Evolutionary conservation across 306 rosid species (phyloP).

Genomic region (Albizia julibrissin): DNA sequence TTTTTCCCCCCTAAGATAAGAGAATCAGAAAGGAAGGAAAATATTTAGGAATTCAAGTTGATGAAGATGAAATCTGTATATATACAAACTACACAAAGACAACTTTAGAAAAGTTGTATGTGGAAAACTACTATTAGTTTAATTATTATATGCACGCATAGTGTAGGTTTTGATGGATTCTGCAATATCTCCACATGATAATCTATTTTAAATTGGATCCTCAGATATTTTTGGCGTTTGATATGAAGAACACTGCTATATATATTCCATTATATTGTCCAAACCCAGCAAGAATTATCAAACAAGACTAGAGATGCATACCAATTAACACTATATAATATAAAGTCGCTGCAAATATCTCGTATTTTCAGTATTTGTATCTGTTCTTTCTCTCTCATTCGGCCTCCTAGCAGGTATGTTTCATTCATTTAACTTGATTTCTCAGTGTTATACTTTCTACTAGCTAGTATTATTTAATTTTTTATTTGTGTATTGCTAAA

Average conservation of each 20-base stretch:
- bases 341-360: no score
- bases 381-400: no score
- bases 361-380: no score
- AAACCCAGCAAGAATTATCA: not conserved
- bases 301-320: not conserved
- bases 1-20: not conserved
- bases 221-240: conserved; percentile 3
- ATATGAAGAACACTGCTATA: not conserved
- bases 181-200: conserved; percentile 34
- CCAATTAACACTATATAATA: no score
- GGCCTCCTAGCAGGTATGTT: not conserved
- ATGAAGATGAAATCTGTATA: conserved; percentile 2
- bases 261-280: conserved; percentile 21
- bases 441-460: no score
- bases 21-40: not conserved
- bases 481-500: not conserved
- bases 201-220: conserved; percentile 24
- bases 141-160: not conserved
- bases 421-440: no score
- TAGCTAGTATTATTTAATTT: no score
- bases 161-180: conserved; percentile 29
- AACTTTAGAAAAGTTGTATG: not conserved
- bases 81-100: not conserved
- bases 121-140: not conserved
- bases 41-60: not conserved